Base-by-base conservation (phyloP, 805 yeast genomes). In the Suhomyces xylopsoci region DNA sequence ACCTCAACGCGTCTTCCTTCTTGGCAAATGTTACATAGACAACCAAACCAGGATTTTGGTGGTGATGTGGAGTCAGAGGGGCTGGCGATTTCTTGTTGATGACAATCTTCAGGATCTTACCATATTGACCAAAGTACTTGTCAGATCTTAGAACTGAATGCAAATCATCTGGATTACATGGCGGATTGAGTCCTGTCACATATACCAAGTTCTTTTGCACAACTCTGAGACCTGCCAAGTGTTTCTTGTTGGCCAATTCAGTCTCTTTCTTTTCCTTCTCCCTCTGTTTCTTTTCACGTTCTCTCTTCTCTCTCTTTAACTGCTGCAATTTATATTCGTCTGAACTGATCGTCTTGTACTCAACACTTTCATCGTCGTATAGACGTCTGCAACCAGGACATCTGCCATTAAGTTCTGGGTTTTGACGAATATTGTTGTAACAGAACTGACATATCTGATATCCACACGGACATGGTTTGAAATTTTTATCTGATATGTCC, bases 391-490 rank as follows among this genome's bases (percentile, higher is more conserved):
- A 94, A 1, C 96, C 98, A 1, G 99, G 99, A 73, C 99, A 94
- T 60, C 90, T 83, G 2, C 97, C 98, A 67, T 92, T 92, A 57
- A 93, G 76, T 67, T 94, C 97, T 1, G 97, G 97, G 62, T 93
- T 93, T 58, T 90, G 94, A 58, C 97, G 82, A 63, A 94, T 94
- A 68, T 92, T 93, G 74, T 94, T 94, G 78, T 93, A 94, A 70
- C 99, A 94, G 67, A 94, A 94, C 78, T 93, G 98, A 70, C 99
- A 94, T 53, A 94, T 89, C 69, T 96, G 97, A 65, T 94, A 94
- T 17, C 99, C 99, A 75, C 99, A 94, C 0, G 98, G 98, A 77
- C 99, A 94, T n/a, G 99, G 99, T 69, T 88, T 90, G 79, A 94
- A 94, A 74, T 91, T 90, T 65, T 88, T 90, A 71, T 94, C 99